phyloP scores from a whole-genome alignment of 345 rosid genomes.

The Lepidium didymum region DNA sequence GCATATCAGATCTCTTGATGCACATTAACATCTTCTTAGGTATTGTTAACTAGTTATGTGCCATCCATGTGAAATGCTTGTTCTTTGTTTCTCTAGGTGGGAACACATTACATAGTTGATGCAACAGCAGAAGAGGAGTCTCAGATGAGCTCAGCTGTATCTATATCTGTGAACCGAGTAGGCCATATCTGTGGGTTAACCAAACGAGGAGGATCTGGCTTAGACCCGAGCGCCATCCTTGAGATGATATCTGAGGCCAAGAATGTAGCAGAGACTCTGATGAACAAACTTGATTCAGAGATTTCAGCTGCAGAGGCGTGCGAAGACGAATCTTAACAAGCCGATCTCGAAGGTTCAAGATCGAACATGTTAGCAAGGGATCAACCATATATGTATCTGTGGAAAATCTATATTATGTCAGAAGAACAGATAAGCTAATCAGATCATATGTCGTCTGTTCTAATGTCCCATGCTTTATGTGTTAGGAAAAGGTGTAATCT shows the following conservation, averaged over 20 bases:
- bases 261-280: constrained; percentile 53
- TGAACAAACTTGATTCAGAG: constrained; percentile 59
- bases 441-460: not conserved
- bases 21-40: not conserved
- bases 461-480: not conserved
- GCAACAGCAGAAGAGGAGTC: constrained; percentile 94
- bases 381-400: not conserved
- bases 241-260: constrained; percentile 86
- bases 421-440: constrained; percentile 1
- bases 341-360: not conserved
- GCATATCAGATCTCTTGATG: not conserved
- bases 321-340: constrained; percentile 17
- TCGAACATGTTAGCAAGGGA: not conserved
- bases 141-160: constrained; percentile 88
- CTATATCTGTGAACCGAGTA: constrained; percentile 56
- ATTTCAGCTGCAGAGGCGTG: constrained; percentile 70
- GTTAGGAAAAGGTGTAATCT: not conserved
- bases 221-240: constrained; percentile 73
- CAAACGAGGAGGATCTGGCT: constrained; percentile 76
- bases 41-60: not conserved
- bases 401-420: not conserved
- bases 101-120: constrained; percentile 68
- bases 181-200: constrained; percentile 77
- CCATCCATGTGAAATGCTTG: not conserved
- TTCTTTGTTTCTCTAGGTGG: constrained; percentile 41